phyloP scores from a whole-genome alignment of 2,329 filamentous ascomycete species.

The Neopestalotiopsis clavispora region DNA sequence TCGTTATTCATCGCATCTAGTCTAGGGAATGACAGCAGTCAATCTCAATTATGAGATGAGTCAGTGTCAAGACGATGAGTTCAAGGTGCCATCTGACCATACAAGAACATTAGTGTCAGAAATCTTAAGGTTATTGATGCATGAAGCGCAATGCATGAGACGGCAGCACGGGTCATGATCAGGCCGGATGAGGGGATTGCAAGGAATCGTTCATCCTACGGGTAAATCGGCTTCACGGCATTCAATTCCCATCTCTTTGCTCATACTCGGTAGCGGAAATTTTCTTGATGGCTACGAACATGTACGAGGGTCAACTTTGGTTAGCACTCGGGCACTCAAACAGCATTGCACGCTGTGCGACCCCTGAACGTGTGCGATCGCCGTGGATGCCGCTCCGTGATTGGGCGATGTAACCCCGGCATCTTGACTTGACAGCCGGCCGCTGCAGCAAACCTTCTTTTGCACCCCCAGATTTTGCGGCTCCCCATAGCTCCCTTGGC shows the following conservation, averaged over 20 bases:
- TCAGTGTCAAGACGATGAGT: background rate
- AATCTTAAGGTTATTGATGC: background rate
- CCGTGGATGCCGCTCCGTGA: background rate
- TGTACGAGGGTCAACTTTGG: background rate
- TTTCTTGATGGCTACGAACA: background rate
- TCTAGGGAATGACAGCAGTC: background rate
- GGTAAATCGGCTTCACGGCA: background rate
- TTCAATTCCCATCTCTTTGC: background rate
- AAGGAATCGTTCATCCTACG: background rate
- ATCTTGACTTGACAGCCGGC: conserved; percentile 12
- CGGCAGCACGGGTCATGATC: background rate
- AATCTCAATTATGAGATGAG: background rate
- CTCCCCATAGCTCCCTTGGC: background rate
- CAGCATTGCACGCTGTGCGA: background rate
- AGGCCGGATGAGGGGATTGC: conserved; percentile 11
- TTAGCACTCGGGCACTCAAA: background rate
- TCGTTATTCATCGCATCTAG: background rate
- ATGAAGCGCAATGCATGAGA: background rate
- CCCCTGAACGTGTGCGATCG: conserved; percentile 16
- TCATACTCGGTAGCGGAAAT: background rate
- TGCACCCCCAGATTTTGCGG: background rate
- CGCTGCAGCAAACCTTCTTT: conserved; percentile 13
- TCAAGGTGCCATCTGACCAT: background rate
- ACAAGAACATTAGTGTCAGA: background rate
- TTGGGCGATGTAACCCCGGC: conserved; percentile 5